Conservation (phyloP, 768 basidiomycete species). For the Leccinum imitatum region DNA sequence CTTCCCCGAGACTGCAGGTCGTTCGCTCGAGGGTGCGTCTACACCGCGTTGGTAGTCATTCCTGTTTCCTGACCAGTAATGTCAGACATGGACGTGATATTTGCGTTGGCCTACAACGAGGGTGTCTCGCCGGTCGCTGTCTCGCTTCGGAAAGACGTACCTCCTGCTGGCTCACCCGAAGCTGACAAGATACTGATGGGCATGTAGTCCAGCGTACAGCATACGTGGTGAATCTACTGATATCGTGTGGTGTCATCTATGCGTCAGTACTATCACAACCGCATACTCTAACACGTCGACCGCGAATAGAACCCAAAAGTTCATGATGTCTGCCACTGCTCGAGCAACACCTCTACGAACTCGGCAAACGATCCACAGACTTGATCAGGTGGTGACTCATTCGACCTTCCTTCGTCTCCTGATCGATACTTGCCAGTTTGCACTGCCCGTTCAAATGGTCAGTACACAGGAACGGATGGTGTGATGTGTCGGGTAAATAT, state of each 20-base stretch:
- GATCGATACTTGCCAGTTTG: slow-evolving; percentile 68
- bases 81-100: slow-evolving; percentile 47
- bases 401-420: slow-evolving; percentile 51
- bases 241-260: not conserved
- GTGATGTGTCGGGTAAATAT: not conserved
- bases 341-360: slow-evolving; percentile 50
- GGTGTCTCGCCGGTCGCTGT: slow-evolving; percentile 44
- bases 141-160: slow-evolving; percentile 44
- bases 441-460: slow-evolving; percentile 36
- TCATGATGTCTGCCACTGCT: not conserved
- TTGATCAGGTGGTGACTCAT: slow-evolving; percentile 48
- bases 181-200: slow-evolving; percentile 40
- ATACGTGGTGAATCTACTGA: not conserved
- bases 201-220: not conserved
- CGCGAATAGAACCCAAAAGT: too few relatives aligned
- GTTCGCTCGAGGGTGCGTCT: slow-evolving; percentile 51
- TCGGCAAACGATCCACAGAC: slow-evolving; percentile 51
- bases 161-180: slow-evolving; percentile 43
- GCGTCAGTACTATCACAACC: too few relatives aligned
- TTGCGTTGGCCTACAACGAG: slow-evolving; percentile 45
- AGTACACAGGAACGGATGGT: not conserved
- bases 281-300: too few relatives aligned
- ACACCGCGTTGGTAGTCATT: too few relatives aligned
- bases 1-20: slow-evolving; percentile 61
- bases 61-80: not conserved